These are phyloP conservation scores for Termitomyces sp. DNA, from an alignment of 768 basidiomycete genomes.

Conservation along the genomic window DNA sequence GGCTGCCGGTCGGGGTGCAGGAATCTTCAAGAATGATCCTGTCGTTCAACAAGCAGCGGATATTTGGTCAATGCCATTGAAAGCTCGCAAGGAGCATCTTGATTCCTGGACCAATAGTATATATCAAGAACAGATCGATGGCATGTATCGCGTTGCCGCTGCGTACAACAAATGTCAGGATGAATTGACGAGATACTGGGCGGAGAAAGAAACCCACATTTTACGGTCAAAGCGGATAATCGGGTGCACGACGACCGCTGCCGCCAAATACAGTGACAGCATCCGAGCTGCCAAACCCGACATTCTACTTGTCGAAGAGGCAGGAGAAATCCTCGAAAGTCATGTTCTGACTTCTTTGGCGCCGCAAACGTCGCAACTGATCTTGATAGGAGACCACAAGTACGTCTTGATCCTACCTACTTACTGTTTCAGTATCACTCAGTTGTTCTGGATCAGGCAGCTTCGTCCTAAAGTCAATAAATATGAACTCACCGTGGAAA, in stretches of 20 bases:
- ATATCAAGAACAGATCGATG: not conserved
- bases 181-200: too few relatives aligned
- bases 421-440: not conserved
- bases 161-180: not conserved
- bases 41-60: too few relatives aligned
- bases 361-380: not conserved
- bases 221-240: not conserved
- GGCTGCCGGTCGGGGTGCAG: too few relatives aligned
- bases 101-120: not conserved
- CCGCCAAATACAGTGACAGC: not conserved
- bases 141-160: not conserved
- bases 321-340: not conserved
- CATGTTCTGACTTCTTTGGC: not conserved
- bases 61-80: not conserved
- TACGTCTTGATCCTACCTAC: not conserved
- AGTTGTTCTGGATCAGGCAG: conserved; percentile 26
- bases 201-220: too few relatives aligned
- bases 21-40: too few relatives aligned
- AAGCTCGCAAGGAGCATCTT: not conserved
- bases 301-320: not conserved
- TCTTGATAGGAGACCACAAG: conserved; percentile 1
- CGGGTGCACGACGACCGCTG: not conserved
- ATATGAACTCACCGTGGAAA: conserved; percentile 60
- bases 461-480: conserved; percentile 70
- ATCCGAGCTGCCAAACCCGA: not conserved